Evolutionary conservation across 2,329 filamentous ascomycete genomes (phyloP).

Genomic region (Plenodomus tracheiphilus): DNA sequence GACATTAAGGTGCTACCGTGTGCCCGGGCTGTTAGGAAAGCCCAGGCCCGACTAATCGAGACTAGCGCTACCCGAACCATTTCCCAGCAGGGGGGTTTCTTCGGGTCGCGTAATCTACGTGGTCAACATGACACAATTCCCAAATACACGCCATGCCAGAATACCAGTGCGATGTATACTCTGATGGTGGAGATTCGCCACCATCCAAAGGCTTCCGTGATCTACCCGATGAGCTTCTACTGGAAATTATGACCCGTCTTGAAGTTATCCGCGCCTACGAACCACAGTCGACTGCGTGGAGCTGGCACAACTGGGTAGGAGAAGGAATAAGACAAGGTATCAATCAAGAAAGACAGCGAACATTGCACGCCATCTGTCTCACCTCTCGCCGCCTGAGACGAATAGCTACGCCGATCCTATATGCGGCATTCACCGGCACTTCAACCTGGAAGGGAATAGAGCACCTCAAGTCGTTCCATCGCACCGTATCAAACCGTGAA

Average conservation of each 20-base stretch:
- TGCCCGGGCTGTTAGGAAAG: too few species aligned
- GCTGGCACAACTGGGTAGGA: conserved; percentile 7
- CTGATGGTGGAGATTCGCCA: too few species aligned
- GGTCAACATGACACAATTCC: too few species aligned
- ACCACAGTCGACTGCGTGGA: conserved; percentile 25
- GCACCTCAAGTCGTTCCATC: conserved; percentile 20
- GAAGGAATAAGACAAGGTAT: conserved; percentile 27
- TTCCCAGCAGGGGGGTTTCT: too few species aligned
- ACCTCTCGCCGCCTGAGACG: conserved; percentile 18
- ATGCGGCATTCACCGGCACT: conserved; percentile 25
- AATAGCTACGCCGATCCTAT: conserved; percentile 26
- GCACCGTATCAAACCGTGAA: conserved; percentile 8
- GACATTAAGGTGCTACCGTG: too few species aligned
- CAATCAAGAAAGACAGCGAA: conserved; percentile 18
- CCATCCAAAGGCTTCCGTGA: neutral
- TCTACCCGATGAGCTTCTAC: conserved; percentile 27
- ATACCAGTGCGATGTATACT: too few species aligned
- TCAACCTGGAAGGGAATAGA: conserved; percentile 15
- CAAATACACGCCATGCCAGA: too few species aligned
- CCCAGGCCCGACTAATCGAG: too few species aligned
- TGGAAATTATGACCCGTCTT: conserved; percentile 18
- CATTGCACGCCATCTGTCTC: conserved; percentile 24
- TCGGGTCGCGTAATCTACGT: neutral
- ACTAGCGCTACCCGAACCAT: too few species aligned
- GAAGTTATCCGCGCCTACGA: conserved; percentile 22